phyloP scores from a whole-genome alignment of 805 yeast species.

The Candida gorgasii region DNA sequence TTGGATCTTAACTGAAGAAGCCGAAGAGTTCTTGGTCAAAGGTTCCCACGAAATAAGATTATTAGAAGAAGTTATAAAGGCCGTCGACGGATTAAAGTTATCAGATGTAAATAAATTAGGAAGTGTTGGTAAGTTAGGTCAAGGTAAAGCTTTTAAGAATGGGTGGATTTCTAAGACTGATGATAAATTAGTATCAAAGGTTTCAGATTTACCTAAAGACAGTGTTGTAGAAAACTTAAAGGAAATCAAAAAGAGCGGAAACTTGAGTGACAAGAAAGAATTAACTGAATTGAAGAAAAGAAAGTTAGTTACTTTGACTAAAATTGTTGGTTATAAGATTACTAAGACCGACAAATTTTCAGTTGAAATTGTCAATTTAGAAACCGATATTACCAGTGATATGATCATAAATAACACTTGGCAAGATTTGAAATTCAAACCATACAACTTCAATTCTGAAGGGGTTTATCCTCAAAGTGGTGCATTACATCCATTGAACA shows the following conservation, averaged over 20 bases:
- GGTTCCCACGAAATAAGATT: conserved; percentile 93
- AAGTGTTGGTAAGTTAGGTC: conserved; percentile 85
- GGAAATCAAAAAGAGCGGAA: conserved; percentile 56
- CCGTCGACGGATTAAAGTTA: conserved; percentile 79
- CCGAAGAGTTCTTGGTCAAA: conserved; percentile 67
- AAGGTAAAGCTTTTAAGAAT: conserved; percentile 95
- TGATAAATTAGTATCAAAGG: conserved; percentile 68
- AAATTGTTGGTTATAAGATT: conserved; percentile 72
- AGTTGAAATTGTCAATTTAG: conserved; percentile 72
- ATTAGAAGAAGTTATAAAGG: conserved; percentile 67
- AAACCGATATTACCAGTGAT: conserved; percentile 93
- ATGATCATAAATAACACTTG: conserved; percentile 84
- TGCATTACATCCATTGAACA: conserved; percentile 93
- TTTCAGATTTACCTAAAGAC: conserved; percentile 61
- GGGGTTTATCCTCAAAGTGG: conserved; percentile 87
- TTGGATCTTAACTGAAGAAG: conserved; percentile 80
- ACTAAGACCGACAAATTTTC: conserved; percentile 85
- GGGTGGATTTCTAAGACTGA: conserved; percentile 94
- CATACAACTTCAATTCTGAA: conserved; percentile 94
- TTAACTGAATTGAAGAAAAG: conserved; percentile 90
- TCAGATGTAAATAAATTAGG: conserved; percentile 79
- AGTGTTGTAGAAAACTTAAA: conserved; percentile 64
- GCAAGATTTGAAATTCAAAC: conserved; percentile 83
- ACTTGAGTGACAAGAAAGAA: conserved; percentile 61
- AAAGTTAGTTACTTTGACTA: conserved; percentile 72